Evolutionary conservation across 352 stramenopile genomes (phyloP), one percentile per base, ranked within the genome.

Genomic region (Plasmopara muralis): DNA sequence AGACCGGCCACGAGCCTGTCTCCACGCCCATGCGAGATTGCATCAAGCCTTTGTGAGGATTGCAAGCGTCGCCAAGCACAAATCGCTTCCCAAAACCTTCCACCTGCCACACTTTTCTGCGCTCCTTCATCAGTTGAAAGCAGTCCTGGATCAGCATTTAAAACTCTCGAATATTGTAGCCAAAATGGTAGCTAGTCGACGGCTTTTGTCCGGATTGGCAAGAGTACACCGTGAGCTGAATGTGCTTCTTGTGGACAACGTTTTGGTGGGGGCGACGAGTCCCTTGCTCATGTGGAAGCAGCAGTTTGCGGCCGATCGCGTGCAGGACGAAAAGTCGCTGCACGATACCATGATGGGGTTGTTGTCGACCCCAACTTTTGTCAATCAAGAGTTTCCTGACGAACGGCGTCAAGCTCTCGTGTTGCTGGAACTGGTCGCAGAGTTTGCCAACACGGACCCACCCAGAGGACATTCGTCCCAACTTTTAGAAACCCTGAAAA

Each of bases 401-500:
- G 73, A 78, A 43, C 71, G 69, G 1, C 60, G 70, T 16, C 78
- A 89, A 56, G 67, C 76, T 34, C 53, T 82, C 7, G 64, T 85
- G 37, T 48, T 89, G 33, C 58, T 87, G 52, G 71, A 83, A 30
- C 49, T 83, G 13, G 68, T 84, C 15, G 74, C 71, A 9, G 68
- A 80, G 29, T 77, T 83, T 41, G 70, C 68, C 5, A 16, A 41
- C 16, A 57, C 52, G 30, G 63, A 65, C 2, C 51, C 65, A 12
- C 65, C 74, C 38, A 55, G 72, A 29, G 46, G 70, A 1, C 64
- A 84, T 47, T 85, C 73, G 9, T 51, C 67, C 2, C 61, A 75
- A 15, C 56, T 87, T 9, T 43, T 84, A 8, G 77, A 87, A 62
- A 81, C 71, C 20, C 62, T 89, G 44, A 77, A 77, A 62, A 79